Evolutionary conservation across 2,329 filamentous ascomycete genomes (phyloP).

Genomic region (Ophiocordyceps sinensis): DNA sequence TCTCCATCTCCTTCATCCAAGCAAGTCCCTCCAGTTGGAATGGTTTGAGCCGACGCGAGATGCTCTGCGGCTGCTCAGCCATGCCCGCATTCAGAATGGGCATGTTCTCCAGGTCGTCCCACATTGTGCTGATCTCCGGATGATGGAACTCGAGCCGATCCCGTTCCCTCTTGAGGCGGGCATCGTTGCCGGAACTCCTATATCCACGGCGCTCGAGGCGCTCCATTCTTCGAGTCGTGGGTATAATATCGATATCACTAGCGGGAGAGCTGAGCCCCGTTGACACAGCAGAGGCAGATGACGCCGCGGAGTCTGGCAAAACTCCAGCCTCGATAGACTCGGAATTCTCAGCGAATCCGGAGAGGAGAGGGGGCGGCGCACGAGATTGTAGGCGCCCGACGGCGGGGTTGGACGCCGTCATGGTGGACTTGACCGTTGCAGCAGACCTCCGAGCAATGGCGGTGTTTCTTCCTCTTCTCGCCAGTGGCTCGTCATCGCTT

Average conservation of each 20-base stretch:
- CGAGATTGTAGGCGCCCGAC: no score
- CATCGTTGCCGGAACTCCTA: constrained; percentile 10
- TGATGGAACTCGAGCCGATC: constrained; percentile 60
- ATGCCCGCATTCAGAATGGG: constrained; percentile 45
- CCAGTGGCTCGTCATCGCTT: constrained; percentile 17
- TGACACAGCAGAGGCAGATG: not conserved
- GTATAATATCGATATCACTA: constrained; percentile 8
- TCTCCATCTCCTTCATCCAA: constrained; percentile 89
- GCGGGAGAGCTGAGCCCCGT: constrained; percentile 4
- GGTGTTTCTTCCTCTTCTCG: constrained; percentile 5
- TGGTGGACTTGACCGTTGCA: not conserved
- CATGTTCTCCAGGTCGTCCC: constrained; percentile 57
- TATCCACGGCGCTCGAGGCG: constrained; percentile 20
- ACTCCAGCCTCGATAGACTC: not conserved
- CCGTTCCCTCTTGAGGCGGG: constrained; percentile 33
- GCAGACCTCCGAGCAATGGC: not conserved
- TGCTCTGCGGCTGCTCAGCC: constrained; percentile 44
- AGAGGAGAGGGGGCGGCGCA: no score
- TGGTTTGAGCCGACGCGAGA: constrained; percentile 73
- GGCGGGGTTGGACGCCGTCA: not conserved
- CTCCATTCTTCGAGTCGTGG: constrained; percentile 1
- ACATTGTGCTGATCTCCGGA: constrained; percentile 72
- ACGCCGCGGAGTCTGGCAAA: not conserved
- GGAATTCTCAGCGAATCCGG: not conserved
- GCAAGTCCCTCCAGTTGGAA: constrained; percentile 89